phyloP scores from a whole-genome alignment of 1,139 yeast species.

The Maudiozyma humilis region DNA sequence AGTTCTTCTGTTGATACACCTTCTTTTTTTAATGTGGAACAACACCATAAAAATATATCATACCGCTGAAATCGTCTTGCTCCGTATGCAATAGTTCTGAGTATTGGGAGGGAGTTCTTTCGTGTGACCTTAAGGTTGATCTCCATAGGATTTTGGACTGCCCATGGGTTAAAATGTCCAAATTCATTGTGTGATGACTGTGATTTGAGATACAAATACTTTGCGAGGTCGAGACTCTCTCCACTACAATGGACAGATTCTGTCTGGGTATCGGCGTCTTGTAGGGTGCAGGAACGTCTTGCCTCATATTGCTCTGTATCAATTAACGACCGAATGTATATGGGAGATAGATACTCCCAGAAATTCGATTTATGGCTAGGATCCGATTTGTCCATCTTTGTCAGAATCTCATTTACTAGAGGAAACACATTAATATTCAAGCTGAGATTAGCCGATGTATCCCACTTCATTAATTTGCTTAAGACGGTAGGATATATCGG shows the following conservation, averaged over 20 bases:
- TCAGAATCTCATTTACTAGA: constrained; percentile 16
- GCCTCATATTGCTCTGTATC: no score
- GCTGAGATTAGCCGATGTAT: constrained; percentile 7
- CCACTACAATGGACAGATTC: background rate
- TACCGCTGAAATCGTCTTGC: constrained; percentile 14
- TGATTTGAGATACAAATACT: constrained; percentile 13
- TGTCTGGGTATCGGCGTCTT: background rate
- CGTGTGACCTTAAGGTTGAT: constrained; percentile 17
- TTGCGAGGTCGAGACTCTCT: constrained; percentile 16
- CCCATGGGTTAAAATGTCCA: constrained; percentile 19
- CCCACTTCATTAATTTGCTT: constrained; percentile 16
- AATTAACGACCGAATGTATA: constrained; percentile 21
- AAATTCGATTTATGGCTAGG: constrained; percentile 15
- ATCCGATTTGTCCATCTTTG: constrained; percentile 19
- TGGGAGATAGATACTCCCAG: constrained; percentile 22
- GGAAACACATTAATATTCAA: constrained; percentile 6
- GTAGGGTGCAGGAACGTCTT: no score
- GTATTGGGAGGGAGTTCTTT: constrained; percentile 17
- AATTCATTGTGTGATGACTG: background rate
- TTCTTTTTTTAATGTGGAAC: constrained; percentile 15
- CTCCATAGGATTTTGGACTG: constrained; percentile 13
- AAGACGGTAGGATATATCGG: constrained; percentile 17
- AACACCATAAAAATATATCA: constrained; percentile 24
- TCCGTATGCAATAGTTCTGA: constrained; percentile 20
- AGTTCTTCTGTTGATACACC: constrained; percentile 22